A percentile compares a stretch with the other conserved stretches of the same genome.
These are phyloP conservation scores for Fusarium xyrophilum DNA, from an alignment of 2,329 filamentous ascomycete species.

Conservation along the genomic window DNA sequence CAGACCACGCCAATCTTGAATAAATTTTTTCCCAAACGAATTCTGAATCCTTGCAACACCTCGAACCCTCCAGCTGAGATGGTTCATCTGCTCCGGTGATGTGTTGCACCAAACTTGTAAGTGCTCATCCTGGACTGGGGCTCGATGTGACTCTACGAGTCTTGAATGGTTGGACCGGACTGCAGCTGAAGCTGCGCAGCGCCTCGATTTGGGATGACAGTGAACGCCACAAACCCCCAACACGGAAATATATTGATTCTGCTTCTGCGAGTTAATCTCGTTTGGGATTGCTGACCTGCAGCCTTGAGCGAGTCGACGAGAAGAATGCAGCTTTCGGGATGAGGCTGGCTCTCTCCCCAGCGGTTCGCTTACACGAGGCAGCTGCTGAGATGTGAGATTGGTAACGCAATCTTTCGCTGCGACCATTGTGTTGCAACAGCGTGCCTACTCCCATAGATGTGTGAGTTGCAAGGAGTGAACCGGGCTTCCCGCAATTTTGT, in stretches of 20 bases:
- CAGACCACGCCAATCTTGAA: constrained; percentile 30
- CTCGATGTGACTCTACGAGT: constrained; percentile 21
- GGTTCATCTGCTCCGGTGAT: constrained; percentile 32
- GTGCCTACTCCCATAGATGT: neutral
- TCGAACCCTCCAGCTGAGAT: constrained; percentile 31
- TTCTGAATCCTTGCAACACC: constrained; percentile 16
- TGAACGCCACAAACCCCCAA: constrained; percentile 13
- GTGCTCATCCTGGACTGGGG: constrained; percentile 1
- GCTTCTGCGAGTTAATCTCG: constrained; percentile 26
- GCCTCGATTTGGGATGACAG: constrained; percentile 12
- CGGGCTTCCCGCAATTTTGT: neutral
- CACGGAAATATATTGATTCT: constrained; percentile 15
- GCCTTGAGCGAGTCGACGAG: constrained; percentile 23
- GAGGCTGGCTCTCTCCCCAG: constrained; percentile 15
- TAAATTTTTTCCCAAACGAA: constrained; percentile 19
- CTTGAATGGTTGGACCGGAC: constrained; percentile 24
- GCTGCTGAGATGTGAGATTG: constrained; percentile 27
- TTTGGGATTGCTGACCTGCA: constrained; percentile 27
- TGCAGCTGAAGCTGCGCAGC: constrained; percentile 15
- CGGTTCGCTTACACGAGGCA: constrained; percentile 15
- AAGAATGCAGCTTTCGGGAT: constrained; percentile 18
- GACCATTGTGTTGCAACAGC: neutral
- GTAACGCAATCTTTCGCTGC: neutral
- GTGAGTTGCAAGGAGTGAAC: neutral
- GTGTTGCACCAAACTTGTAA: constrained; percentile 12